Percentiles rank a stretch among this genome's conserved stretches.
These are phyloP conservation scores for Tricholoma flavovirens DNA, from an alignment of 768 basidiomycete genomes.

Conservation along the genomic window DNA sequence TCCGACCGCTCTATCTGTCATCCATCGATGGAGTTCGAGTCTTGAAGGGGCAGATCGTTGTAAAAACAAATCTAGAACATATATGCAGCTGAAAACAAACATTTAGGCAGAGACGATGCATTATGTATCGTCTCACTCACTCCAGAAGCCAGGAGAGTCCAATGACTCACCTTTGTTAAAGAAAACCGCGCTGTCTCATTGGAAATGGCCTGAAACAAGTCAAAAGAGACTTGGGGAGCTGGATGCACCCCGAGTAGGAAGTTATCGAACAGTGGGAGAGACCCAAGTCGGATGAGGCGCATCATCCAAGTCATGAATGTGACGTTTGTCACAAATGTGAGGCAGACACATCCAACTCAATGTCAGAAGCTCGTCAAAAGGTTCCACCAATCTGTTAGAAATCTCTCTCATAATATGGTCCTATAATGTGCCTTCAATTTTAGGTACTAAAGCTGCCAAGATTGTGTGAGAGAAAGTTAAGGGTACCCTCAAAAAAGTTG, in stretches of 20 bases:
- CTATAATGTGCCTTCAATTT: neutral
- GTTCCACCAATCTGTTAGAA: neutral
- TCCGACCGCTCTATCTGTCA: neutral
- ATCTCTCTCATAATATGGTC: neutral
- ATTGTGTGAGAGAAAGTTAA: neutral
- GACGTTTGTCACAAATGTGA: neutral
- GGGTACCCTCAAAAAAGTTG: neutral
- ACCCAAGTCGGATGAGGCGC: neutral
- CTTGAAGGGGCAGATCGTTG: neutral
- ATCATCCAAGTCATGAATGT: neutral
- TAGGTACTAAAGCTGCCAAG: neutral
- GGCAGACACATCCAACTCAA: too few relatives aligned
- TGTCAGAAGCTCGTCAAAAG: too few relatives aligned
- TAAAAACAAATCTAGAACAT: neutral
- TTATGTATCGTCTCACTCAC: neutral
- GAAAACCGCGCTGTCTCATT: neutral
- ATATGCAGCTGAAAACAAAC: neutral
- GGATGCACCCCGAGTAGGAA: neutral
- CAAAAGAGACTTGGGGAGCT: constrained; percentile 2
- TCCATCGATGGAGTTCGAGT: neutral
- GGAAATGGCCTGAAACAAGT: constrained; percentile 1
- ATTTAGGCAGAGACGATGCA: neutral
- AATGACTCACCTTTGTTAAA: constrained; percentile 1
- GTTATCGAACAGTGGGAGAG: neutral
- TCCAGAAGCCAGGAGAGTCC: neutral